Base-by-base conservation (phyloP, 257 asterid genomes). In the Asclepias syriaca region DNA sequence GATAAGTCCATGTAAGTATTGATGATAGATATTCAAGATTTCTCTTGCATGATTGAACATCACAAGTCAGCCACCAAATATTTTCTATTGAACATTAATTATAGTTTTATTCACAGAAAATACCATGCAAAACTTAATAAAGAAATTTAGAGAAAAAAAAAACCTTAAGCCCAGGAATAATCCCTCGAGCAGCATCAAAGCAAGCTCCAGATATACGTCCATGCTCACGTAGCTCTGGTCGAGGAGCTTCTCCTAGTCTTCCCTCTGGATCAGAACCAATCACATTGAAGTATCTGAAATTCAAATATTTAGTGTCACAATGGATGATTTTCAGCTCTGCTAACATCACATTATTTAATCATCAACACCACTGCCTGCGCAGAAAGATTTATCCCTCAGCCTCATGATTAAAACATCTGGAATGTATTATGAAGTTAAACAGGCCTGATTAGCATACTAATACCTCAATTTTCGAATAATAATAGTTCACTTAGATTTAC, bases 201-300 rank as follows among this genome's bases (percentile, higher is more conserved):
- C 97, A 92, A 71, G 97, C 97, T 46, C 97, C 97, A 7, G 97
- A 92, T 69, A 92, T 92, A 45, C 97, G 83, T 60, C 97, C 97
- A 75, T 92, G 97, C 70, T 92, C 96, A 6, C 96, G 96, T 19
- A 92, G 83, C 77, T 92, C 97, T 4, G 97, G 96, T 5, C 85
- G 90, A 75, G 97, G 97, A 80, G 97, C 96, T 89, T 92, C 97
- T 66, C 97, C 97, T 3, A 92, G 88, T 80, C 91, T 80, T 89
- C 97, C 97, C 82, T 84, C 96, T 6, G 97, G 96, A 80, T 89
- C 96, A 13, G 96, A 92, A 75, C 86, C 86, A 71, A 82, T 82
- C 70, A 82, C 86, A 68, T 82, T 82, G 77, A 82, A 82, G 84
- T 83, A 83, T 60, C 83, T 80, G 79, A 11, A 77, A 73, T 72